Conservation (phyloP, 2,329 filamentous ascomycete genomes). For the Rhytidhysteron rufulum region DNA sequence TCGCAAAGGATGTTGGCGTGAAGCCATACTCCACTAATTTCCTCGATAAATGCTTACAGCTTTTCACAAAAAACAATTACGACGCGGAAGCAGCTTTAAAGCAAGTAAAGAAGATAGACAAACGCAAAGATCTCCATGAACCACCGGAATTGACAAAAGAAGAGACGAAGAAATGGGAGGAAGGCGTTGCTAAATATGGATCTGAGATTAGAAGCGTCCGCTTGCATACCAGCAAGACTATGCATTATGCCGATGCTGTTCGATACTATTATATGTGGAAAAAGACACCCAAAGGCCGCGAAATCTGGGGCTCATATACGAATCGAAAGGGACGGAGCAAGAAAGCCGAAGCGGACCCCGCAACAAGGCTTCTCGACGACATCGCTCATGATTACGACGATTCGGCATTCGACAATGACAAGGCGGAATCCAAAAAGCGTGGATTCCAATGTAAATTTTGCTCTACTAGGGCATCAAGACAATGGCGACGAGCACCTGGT, state of each 20-base stretch:
- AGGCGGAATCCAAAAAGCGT: slow-evolving; percentile 74
- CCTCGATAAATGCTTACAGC: slow-evolving; percentile 74
- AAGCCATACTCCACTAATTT: slow-evolving; percentile 78
- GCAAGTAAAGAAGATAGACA: slow-evolving; percentile 64
- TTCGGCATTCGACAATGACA: slow-evolving; percentile 89
- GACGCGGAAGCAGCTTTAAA: slow-evolving; percentile 67
- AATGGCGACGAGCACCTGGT: slow-evolving; percentile 87
- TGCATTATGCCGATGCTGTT: slow-evolving; percentile 75
- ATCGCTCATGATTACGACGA: slow-evolving; percentile 91
- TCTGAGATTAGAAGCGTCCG: slow-evolving; percentile 83
- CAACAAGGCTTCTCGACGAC: slow-evolving; percentile 80
- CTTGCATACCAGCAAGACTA: slow-evolving; percentile 79
- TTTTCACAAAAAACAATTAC: slow-evolving; percentile 69
- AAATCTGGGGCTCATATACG: slow-evolving; percentile 86
- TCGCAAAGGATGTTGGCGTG: slow-evolving; percentile 66
- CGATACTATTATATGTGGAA: slow-evolving; percentile 99
- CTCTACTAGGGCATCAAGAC: slow-evolving; percentile 69
- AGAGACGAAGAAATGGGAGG: slow-evolving; percentile 87
- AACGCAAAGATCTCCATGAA: slow-evolving; percentile 72
- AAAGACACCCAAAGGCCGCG: slow-evolving; percentile 78
- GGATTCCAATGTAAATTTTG: slow-evolving; percentile 95
- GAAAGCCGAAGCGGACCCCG: slow-evolving; percentile 62
- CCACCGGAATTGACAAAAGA: slow-evolving; percentile 72
- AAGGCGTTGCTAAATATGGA: slow-evolving; percentile 83
- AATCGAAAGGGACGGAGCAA: slow-evolving; percentile 90